Evolutionary conservation across 768 basidiomycete genomes (phyloP).

Genomic region (Phallus indusiatus): DNA sequence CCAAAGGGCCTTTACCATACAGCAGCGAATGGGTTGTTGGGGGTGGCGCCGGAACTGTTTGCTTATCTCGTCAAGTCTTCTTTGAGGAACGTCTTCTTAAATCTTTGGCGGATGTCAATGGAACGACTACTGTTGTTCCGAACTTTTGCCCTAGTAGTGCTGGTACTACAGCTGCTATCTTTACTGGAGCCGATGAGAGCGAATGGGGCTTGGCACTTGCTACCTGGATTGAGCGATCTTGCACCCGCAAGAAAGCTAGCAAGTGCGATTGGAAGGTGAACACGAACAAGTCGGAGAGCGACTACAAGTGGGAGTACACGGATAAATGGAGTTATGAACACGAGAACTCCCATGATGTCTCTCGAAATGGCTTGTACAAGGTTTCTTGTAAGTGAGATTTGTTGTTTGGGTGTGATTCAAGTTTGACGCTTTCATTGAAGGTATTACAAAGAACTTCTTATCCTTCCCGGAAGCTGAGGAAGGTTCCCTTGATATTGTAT

Average conservation of each 20-base stretch:
- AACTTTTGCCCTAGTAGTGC: conserved; percentile 7
- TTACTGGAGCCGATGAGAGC: conserved; percentile 13
- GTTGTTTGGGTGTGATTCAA: neutral
- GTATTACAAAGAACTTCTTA: conserved; percentile 21
- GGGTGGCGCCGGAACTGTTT: conserved; percentile 16
- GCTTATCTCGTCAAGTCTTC: conserved; percentile 19
- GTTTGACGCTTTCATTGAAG: conserved; percentile 7
- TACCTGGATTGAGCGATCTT: conserved; percentile 18
- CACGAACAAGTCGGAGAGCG: neutral
- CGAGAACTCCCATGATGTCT: conserved; percentile 9
- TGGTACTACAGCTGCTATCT: neutral
- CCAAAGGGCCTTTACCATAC: neutral
- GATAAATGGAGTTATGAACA: conserved; percentile 21
- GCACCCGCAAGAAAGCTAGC: conserved; percentile 14
- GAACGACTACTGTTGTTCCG: conserved; percentile 20
- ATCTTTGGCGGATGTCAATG: conserved; percentile 18
- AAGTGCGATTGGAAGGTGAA: conserved; percentile 14
- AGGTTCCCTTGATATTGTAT: conserved; percentile 18
- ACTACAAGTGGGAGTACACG: conserved; percentile 20
- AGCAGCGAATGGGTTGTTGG: neutral
- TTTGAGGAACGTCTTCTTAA: conserved; percentile 18
- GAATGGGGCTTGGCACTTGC: conserved; percentile 15
- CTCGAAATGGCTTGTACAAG: neutral
- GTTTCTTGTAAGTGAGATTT: neutral
- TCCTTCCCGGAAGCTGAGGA: conserved; percentile 19